Percentiles rank a stretch among this genome's conserved stretches.
Evolutionary conservation across 2,329 filamentous ascomycete genomes (phyloP).

Genomic region (Curvularia verruculosa): DNA sequence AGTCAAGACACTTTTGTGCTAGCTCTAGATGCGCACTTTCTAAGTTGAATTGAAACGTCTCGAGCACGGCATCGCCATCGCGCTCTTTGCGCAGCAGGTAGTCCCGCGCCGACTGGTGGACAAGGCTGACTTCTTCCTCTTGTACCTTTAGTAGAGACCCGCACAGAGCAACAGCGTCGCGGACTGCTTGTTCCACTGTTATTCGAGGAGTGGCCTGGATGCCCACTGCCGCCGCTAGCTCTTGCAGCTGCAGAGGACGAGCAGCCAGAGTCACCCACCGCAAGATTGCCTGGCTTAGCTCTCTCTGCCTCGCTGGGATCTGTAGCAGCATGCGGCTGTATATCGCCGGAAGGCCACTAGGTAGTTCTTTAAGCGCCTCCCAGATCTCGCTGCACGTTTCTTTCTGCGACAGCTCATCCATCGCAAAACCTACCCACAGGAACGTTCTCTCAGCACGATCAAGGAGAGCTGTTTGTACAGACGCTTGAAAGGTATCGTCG

Average conservation of each 20-base stretch:
- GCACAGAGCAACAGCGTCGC: not conserved
- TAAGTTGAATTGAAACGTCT: too few species aligned
- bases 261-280: not conserved
- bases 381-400: slow-evolving; percentile 13
- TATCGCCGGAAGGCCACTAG: slow-evolving; percentile 30
- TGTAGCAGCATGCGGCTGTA: slow-evolving; percentile 28
- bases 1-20: too few species aligned
- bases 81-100: too few species aligned
- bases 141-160: too few species aligned
- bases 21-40: too few species aligned
- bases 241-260: slow-evolving; percentile 33
- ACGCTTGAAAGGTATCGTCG: slow-evolving; percentile 7
- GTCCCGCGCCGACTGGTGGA: too few species aligned
- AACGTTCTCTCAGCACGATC: slow-evolving; percentile 35
- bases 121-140: too few species aligned
- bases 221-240: slow-evolving; percentile 24
- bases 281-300: slow-evolving; percentile 22
- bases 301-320: slow-evolving; percentile 21
- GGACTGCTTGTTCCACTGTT: not conserved
- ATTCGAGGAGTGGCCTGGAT: not conserved
- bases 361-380: slow-evolving; percentile 23
- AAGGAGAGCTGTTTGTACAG: slow-evolving; percentile 23
- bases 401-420: slow-evolving; percentile 22
- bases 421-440: slow-evolving; percentile 31
- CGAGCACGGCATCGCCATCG: too few species aligned